Conservation (phyloP, 345 rosid species). For the Euphorbia pulcherrima region DNA sequence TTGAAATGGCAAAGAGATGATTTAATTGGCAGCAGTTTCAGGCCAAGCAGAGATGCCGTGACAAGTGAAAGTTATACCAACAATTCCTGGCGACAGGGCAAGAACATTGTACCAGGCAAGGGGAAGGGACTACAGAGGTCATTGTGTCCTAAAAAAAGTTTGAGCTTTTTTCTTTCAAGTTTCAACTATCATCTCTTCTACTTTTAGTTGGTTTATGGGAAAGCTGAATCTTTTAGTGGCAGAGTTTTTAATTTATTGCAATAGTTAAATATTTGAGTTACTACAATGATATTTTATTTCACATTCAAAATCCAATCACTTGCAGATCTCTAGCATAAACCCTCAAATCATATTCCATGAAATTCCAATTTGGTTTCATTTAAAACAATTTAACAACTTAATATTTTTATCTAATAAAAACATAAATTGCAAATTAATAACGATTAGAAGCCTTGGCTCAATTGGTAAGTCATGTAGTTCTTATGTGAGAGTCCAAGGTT, state of each 20-base stretch:
- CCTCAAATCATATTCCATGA: conserved; percentile 42
- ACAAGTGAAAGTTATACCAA: background rate
- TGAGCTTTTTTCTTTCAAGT: no score
- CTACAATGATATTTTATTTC: background rate
- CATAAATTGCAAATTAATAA: no score
- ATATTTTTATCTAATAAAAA: no score
- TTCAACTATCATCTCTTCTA: background rate
- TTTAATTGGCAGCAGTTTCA: background rate
- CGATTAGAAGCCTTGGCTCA: no score
- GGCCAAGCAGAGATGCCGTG: background rate
- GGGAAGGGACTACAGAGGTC: background rate
- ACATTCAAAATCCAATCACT: conserved; percentile 4
- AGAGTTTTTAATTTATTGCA: no score
- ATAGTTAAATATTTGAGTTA: background rate
- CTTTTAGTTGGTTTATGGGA: background rate
- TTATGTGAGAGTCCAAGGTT: no score
- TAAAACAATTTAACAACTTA: conserved; percentile 37
- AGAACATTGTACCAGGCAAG: background rate
- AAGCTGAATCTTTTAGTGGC: no score
- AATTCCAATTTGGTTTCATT: conserved; percentile 39
- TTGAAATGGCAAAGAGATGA: background rate
- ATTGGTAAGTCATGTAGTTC: no score
- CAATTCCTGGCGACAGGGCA: background rate
- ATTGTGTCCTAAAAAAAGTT: no score
- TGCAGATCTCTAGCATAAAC: conserved; percentile 29